A percentile compares a stretch with the other conserved stretches of the same genome.
Evolutionary conservation across 2,329 filamentous ascomycete genomes (phyloP).

Genomic region (Cordyceps farinosa): DNA sequence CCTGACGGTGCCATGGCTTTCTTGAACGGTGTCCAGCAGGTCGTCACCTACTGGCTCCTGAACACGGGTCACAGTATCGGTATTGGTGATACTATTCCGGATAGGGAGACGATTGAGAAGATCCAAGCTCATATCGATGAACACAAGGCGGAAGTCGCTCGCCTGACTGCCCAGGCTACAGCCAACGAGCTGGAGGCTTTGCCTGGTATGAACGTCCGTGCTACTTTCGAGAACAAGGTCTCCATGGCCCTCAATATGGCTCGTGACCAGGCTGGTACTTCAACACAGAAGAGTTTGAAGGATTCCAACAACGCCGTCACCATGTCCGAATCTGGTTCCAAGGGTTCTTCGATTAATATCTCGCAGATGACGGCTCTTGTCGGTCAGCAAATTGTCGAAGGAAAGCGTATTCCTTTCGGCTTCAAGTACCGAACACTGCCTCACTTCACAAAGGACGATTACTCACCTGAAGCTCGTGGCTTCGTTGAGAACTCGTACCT

Average conservation of each 20-base stretch:
- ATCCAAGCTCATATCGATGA: conserved; percentile 78
- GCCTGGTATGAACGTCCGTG: conserved; percentile 97
- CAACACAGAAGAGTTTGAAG: conserved; percentile 87
- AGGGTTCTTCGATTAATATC: conserved; percentile 98
- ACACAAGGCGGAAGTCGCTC: conserved; percentile 76
- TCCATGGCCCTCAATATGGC: conserved; percentile 91
- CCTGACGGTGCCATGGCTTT: conserved; percentile 84
- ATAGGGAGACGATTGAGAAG: conserved; percentile 75
- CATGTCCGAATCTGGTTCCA: conserved; percentile 95
- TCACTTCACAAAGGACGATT: conserved; percentile 99
- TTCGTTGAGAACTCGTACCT: conserved; percentile 99
- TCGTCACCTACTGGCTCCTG: conserved; percentile 95
- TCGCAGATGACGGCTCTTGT: conserved; percentile 99
- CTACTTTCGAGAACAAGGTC: conserved; percentile 97
- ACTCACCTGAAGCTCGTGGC: conserved; percentile 91
- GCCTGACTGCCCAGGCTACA: conserved; percentile 73
- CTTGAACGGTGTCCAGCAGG: conserved; percentile 91
- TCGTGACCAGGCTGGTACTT: conserved; percentile 93
- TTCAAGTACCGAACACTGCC: conserved; percentile 98
- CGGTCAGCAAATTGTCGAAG: conserved; percentile 96
- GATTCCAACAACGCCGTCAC: conserved; percentile 94
- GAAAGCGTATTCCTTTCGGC: conserved; percentile 97
- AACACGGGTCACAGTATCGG: conserved; percentile 97
- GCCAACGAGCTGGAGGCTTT: conserved; percentile 85
- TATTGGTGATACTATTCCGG: conserved; percentile 96